Conservation (phyloP, 129 eudicot species). For the Flaveria trinervia region DNA sequence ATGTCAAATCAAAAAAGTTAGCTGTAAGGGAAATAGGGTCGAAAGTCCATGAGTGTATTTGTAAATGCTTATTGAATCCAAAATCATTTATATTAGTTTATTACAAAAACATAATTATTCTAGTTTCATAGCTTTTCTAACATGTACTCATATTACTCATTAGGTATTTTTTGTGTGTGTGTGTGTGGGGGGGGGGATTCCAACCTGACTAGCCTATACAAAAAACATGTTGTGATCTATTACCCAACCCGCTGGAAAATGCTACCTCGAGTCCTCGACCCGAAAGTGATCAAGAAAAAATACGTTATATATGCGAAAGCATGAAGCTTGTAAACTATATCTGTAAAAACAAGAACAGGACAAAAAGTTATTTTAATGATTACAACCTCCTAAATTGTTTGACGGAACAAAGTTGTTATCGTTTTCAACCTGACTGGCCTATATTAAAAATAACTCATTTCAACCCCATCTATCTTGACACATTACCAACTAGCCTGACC, state of each 20-base stretch:
- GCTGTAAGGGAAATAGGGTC: background rate
- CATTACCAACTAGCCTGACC: background rate
- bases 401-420: background rate
- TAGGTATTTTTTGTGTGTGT: background rate
- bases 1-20: background rate
- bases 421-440: background rate
- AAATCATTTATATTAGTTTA: background rate
- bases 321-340: constrained; percentile 10
- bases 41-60: background rate
- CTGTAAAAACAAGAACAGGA: background rate
- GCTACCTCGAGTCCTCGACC: background rate
- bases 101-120: background rate
- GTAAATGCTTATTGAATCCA: background rate
- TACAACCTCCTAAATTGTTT: background rate
- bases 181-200: background rate
- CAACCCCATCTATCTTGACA: background rate
- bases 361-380: constrained; percentile 9
- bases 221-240: background rate
- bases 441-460: background rate
- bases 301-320: constrained; percentile 6
- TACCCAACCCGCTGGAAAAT: background rate
- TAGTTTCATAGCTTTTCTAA: background rate
- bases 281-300: background rate
- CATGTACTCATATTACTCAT: background rate
- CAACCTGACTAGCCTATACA: background rate